Conservation (phyloP, 2,329 filamentous ascomycete genomes). For the Helotiales sp. region DNA sequence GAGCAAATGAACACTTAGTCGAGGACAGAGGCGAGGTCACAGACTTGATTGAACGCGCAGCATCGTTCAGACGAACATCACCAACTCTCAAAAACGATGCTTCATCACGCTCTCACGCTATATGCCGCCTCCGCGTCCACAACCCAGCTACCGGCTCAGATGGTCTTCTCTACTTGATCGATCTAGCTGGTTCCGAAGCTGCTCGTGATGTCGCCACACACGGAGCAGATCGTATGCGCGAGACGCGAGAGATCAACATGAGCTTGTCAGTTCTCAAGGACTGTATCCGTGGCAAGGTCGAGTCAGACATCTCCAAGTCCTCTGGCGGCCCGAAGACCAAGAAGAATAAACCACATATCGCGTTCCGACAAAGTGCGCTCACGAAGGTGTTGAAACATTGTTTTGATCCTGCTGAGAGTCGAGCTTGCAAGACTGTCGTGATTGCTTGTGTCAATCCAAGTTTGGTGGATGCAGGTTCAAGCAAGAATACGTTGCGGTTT, state of each 20-base stretch:
- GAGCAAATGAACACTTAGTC: conserved; percentile 42
- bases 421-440: conserved; percentile 97
- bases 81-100: conserved; percentile 47
- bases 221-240: conserved; percentile 80
- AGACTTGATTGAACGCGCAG: conserved; percentile 77
- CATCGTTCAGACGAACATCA: conserved; percentile 42
- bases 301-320: conserved; percentile 50
- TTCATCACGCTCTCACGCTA: conserved; percentile 49
- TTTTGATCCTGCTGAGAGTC: conserved; percentile 60
- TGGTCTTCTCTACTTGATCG: conserved; percentile 47
- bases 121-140: conserved; percentile 46
- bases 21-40: conserved; percentile 60
- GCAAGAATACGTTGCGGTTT: conserved; percentile 79
- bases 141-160: conserved; percentile 35
- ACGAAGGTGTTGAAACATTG: conserved; percentile 90
- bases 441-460: conserved; percentile 92
- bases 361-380: conserved; percentile 81
- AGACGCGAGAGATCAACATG: conserved; percentile 97
- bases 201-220: conserved; percentile 86
- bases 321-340: conserved; percentile 45
- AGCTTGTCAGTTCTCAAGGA: conserved; percentile 74
- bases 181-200: conserved; percentile 56
- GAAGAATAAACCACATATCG: conserved; percentile 61
- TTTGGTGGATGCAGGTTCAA: conserved; percentile 92
- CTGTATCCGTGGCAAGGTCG: conserved; percentile 54